Percentiles rank a stretch among this genome's conserved stretches.
Evolutionary conservation across 202 grass and related monocot genomes (phyloP).

Genomic region (Schoenoplectus triqueter): DNA sequence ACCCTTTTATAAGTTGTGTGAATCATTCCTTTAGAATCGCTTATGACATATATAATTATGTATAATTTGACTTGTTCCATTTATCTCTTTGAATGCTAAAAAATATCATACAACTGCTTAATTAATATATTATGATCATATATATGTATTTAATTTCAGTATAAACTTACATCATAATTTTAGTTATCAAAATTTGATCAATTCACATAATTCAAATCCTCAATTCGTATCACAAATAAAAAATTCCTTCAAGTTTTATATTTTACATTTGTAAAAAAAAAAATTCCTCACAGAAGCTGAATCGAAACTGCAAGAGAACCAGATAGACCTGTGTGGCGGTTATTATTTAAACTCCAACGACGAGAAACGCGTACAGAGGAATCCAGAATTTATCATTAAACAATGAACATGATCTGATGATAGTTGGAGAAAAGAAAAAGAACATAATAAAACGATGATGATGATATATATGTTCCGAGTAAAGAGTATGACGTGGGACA

Average conservation of each 20-base stretch:
- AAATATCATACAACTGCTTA: too few species aligned
- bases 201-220: too few species aligned
- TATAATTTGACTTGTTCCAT: too few species aligned
- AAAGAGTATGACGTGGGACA: constrained; percentile 10
- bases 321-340: not conserved
- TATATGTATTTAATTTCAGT: too few species aligned
- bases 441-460: not conserved
- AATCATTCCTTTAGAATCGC: too few species aligned
- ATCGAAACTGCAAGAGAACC: not conserved
- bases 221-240: not conserved
- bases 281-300: not conserved
- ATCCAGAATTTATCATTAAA: not conserved
- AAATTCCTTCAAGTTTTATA: not conserved
- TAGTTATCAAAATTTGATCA: too few species aligned
- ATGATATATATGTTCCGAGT: not conserved
- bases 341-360: constrained; percentile 20
- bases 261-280: not conserved
- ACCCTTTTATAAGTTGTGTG: too few species aligned
- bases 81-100: too few species aligned
- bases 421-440: not conserved
- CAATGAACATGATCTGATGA: not conserved
- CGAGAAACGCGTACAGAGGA: not conserved
- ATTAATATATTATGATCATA: too few species aligned
- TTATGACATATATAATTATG: too few species aligned
- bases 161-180: too few species aligned